Evolutionary conservation across 2,329 filamentous ascomycete genomes (phyloP).

Genomic region (Fusarium lyarnte): DNA sequence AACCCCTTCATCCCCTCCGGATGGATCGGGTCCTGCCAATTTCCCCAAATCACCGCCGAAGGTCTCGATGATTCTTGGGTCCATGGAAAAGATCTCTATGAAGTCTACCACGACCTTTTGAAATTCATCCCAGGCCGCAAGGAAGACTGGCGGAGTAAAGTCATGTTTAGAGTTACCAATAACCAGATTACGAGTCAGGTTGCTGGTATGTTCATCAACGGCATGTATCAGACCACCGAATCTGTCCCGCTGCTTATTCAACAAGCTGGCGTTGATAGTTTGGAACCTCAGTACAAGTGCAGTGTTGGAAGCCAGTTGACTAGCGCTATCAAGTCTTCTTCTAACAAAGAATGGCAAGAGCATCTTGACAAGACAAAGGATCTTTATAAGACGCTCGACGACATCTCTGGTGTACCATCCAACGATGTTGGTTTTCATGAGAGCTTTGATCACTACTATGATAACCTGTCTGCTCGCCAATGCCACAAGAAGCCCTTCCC

Average conservation of each 20-base stretch:
- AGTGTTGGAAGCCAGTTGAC: constrained; percentile 57
- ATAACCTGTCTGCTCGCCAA: constrained; percentile 81
- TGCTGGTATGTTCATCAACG: constrained; percentile 76
- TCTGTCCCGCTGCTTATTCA: constrained; percentile 58
- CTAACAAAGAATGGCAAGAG: constrained; percentile 64
- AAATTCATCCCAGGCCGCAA: constrained; percentile 69
- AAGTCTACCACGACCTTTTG: constrained; percentile 77
- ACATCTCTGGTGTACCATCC: constrained; percentile 71
- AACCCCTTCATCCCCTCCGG: constrained; percentile 75
- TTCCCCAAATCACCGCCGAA: constrained; percentile 79
- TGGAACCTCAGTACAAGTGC: constrained; percentile 80
- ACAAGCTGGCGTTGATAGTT: constrained; percentile 70
- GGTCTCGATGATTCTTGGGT: constrained; percentile 79
- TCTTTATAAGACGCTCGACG: constrained; percentile 70
- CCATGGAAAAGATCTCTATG: constrained; percentile 80
- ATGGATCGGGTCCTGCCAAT: constrained; percentile 79
- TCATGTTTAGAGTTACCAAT: constrained; percentile 78
- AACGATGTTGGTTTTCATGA: constrained; percentile 71
- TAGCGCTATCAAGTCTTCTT: constrained; percentile 54
- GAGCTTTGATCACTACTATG: constrained; percentile 84
- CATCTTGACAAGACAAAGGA: constrained; percentile 67
- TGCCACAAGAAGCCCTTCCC: constrained; percentile 79
- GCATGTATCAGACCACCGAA: constrained; percentile 67
- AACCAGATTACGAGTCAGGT: constrained; percentile 87
- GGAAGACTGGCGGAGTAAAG: constrained; percentile 53